Base-by-base conservation (phyloP, 2,329 filamentous ascomycete genomes). In the Pyrenophora teres region DNA sequence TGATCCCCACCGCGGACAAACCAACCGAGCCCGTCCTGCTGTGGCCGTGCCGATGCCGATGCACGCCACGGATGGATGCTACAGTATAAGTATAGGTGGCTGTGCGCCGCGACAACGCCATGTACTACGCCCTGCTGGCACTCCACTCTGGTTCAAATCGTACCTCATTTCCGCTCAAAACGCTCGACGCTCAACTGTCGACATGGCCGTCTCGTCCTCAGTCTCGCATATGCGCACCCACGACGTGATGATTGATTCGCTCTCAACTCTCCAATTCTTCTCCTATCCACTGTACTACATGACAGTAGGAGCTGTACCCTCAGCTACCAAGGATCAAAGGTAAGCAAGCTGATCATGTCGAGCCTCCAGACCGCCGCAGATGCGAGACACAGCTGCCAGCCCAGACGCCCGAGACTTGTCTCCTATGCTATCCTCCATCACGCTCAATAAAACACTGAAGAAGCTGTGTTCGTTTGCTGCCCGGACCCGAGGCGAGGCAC, bases 31-130 rank as follows among this genome's bases (percentile, higher is more conserved):
- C 31, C 27, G 23, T 25, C 23, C 21, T 23, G 21, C 7, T 33
- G 41, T 54, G 38, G 37, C 39, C n/a, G 21, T 54, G 51, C 44
- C 52, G 35, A 45, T 54, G 51, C 44, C 52, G 35, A 45, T 40
- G 35, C 50, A 46, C 18, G 40, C 35, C 19, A 5, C 5, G 19
- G 50, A 25, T n/a, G 18, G 25, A 8, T 9, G 13, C 15, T 31
- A 33, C 23, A 23, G n/a, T n/a, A n/a, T n/a, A n/a, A n/a, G n/a
- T n/a, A 25, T 43, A 16, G 40, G 40, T 41, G 25, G 39, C 25
- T 31, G 19, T 47, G 49, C 49, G 30, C 47, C 35, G 4, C 27
- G 35, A 21, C 31, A 18, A 16, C 23, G 23, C 23, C 23, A 25
- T 23, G 21, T 23, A 23, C 7, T 23, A 23, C 21, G 21, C 7